These are phyloP conservation scores for Pterulicium gracile DNA, from an alignment of 1,284 basidiomycete species.

Conservation along the genomic window DNA sequence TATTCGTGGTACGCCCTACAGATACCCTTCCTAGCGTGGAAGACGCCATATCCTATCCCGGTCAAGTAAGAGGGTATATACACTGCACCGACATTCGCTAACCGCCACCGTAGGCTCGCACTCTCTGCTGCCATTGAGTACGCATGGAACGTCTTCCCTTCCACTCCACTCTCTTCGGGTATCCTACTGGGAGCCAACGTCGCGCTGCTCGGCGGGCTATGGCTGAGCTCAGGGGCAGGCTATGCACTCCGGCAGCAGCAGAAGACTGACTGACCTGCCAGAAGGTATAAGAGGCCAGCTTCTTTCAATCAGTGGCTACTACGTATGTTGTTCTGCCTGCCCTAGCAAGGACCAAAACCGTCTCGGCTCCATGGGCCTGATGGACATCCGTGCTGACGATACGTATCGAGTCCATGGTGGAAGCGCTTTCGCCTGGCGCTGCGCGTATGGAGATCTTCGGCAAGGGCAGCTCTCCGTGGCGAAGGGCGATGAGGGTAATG, in stretches of 20 bases:
- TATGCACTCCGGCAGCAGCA: background rate
- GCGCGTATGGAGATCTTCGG: slow-evolving; percentile 60
- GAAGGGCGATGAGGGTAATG: slow-evolving; percentile 68
- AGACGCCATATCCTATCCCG: slow-evolving; percentile 49
- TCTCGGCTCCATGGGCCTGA: slow-evolving; percentile 69
- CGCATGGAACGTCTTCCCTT: slow-evolving; percentile 83
- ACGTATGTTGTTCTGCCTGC: slow-evolving; percentile 74
- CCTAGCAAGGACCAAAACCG: slow-evolving; percentile 59
- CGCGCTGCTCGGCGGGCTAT: background rate
- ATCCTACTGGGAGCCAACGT: background rate
- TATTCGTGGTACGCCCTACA: slow-evolving; percentile 97
- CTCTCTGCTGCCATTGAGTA: slow-evolving; percentile 67
- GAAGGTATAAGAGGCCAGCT: background rate
- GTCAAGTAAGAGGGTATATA: slow-evolving; percentile 65
- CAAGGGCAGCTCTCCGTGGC: slow-evolving; percentile 62
- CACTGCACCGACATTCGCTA: slow-evolving; percentile 3
- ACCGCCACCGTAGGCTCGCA: slow-evolving; percentile 34
- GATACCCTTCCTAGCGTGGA: slow-evolving; percentile 78
- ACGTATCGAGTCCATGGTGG: slow-evolving; percentile 44
- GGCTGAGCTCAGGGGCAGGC: background rate
- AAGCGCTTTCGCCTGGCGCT: slow-evolving; percentile 36
- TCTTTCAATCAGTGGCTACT: slow-evolving; percentile 21
- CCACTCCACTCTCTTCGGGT: slow-evolving; percentile 62
- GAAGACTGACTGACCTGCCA: background rate
- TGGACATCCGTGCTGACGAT: slow-evolving; percentile 61